Evolutionary conservation across 1,284 basidiomycete species (phyloP).

Genomic region (Cryptococcus jaspeensis): DNA sequence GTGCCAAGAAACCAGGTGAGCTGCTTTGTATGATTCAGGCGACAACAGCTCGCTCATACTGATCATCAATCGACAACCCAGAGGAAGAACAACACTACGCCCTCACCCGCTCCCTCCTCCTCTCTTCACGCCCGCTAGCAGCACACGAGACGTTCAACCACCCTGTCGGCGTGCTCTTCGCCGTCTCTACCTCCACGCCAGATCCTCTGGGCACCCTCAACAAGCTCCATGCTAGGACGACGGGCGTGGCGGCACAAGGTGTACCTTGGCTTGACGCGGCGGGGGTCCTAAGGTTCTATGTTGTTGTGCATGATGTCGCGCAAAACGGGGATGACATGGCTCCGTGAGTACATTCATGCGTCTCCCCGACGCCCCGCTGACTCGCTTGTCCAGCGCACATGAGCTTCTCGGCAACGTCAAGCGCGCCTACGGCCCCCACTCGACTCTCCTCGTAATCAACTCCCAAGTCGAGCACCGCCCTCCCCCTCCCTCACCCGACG

Average conservation of each 20-base stretch:
- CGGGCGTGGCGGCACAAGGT: constrained; percentile 29
- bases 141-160: constrained; percentile 52
- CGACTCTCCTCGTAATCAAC: constrained; percentile 49
- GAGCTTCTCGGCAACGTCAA: constrained; percentile 44
- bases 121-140: constrained; percentile 44
- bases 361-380: constrained; percentile 1
- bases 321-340: constrained; percentile 36
- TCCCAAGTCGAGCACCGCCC: constrained; percentile 23
- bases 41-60: neutral
- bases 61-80: constrained; percentile 11
- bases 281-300: constrained; percentile 45
- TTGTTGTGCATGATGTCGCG: constrained; percentile 50
- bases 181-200: constrained; percentile 43
- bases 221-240: constrained; percentile 34
- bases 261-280: constrained; percentile 47
- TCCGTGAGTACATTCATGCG: constrained; percentile 24
- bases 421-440: constrained; percentile 50
- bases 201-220: constrained; percentile 44
- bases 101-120: constrained; percentile 44
- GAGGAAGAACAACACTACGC: constrained; percentile 49
- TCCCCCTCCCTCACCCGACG: constrained; percentile 25
- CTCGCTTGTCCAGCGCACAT: constrained; percentile 26
- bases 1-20: constrained; percentile 32
- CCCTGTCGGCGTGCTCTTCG: constrained; percentile 47
- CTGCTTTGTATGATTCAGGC: neutral